Base-by-base conservation (phyloP, 768 basidiomycete genomes). In the Boletus sp. region DNA sequence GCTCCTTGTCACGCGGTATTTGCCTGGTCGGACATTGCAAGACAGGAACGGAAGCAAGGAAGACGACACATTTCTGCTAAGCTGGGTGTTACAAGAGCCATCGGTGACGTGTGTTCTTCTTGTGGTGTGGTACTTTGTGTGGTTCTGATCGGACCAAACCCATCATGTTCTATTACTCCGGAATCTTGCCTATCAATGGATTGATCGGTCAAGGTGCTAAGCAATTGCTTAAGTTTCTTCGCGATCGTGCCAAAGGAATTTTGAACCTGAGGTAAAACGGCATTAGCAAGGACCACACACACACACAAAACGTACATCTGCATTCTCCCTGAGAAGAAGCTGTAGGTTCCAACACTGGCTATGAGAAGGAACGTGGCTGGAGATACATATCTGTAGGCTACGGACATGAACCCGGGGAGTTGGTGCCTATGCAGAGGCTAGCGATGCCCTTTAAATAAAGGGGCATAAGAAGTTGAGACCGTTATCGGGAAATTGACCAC, bases 1-100 rank as follows among this genome's bases (percentile, higher is more conserved):
- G 69, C 15, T 85, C 77, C 64, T 79, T 80, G 64, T 92, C 86
- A 24, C 82, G 82, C 20, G 85, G 83, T 1, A 80, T 76, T 60
- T 87, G 82, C 5, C 77, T 80, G 2, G 81, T 80, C 7, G 77
- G 66, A 12, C 84, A 83, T 57, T 85, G 86, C 35, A 92, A 70
- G 46, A 82, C 74, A 18, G 88, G 87, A n/a, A 82, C 81, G 20
- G 80, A 73, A 3, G 86, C 77, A 30, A 91, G 76, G 62, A 90
- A 83, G 17, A 78, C 66, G 39, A 89, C 67, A 65, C 84, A 90
- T 24, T 47, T 81, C 77, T 35, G 79, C 68, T 24, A 83, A 73
- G 50, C 68, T 72, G 10, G 70, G 72, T 18, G 69, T 65, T 20
- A 71, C 65, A 32, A 59, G 63, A 33, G 66, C 47, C 28, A 75